Evolutionary conservation across 2,329 filamentous ascomycete species (phyloP), one percentile per base, ranked within the genome.

Genomic region (Fusarium mexicanum): DNA sequence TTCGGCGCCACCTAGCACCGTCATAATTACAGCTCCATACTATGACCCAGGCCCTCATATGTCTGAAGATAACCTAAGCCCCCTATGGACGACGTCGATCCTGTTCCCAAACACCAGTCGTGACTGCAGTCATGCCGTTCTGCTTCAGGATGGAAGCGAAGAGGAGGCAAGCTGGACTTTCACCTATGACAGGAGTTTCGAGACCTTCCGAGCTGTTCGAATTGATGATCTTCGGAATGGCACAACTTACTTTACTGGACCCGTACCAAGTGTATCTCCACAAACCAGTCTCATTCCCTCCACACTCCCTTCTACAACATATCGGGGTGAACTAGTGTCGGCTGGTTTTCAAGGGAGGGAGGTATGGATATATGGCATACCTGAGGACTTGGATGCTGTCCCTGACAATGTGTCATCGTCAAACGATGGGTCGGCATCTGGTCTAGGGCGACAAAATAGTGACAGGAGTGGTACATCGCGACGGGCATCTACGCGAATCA

Each of bases 31-130:
- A 1, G 93, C 93, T 1, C 93, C 94, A 3, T 95, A 95, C 78
- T 94, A 94, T 80, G 91, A 93, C 47, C 93, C 91, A 1, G 91
- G 91, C 41, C 90, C 89, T 73, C 87, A 90, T 57, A 86, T 92
- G 71, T 87, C 86, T 18, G 91, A 92, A 67, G 90, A 93, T 66
- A 88, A 91, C 71, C 87, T 94, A 70, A 93, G 91, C 79, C 89
- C 91, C 31, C 88, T 96, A 78, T 96, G 94, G 94, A 96, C 94
- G 12, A 94, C 93, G 2, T 95, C 94, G 40, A 95, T 96, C 51
- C 84, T 96, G 7, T 96, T 96, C 64, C 93, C 94, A 8, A 94
- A 95, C 75, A 92, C 91, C n/a, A 94, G 91, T 74, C 89, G 91
- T 57, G 92, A 94, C 74, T 95, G 93, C 79, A 94, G 92, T 75